These are phyloP conservation scores for Selaginella moellendorffii DNA, from an alignment of 75 land plant species.

Conservation along the genomic window DNA sequence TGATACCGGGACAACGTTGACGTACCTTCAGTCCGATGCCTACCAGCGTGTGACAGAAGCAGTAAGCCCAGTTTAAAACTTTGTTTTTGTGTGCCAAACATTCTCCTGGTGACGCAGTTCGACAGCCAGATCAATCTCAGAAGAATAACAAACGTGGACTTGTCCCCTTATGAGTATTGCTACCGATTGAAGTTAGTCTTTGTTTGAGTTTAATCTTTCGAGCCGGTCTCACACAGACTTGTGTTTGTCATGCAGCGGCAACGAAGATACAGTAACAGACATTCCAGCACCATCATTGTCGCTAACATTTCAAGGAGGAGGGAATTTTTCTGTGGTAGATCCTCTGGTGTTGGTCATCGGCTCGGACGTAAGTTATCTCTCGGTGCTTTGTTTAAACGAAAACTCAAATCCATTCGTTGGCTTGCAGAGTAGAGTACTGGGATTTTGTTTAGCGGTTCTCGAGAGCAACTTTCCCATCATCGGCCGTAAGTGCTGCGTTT, in stretches of 20 bases:
- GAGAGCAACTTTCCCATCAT: constrained; percentile 38
- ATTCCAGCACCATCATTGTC: constrained; percentile 28
- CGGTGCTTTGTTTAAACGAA: neutral
- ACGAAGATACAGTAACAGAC: constrained; percentile 16
- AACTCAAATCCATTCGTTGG: neutral
- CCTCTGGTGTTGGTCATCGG: constrained; percentile 29
- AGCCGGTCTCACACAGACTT: neutral
- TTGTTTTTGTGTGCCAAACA: constrained; percentile 1
- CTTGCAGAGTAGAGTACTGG: constrained; percentile 36
- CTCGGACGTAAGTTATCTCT: constrained; percentile 19
- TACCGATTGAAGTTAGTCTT: constrained; percentile 37
- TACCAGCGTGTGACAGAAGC: constrained; percentile 35
- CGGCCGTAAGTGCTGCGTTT: constrained; percentile 48
- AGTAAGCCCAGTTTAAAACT: constrained; percentile 32
- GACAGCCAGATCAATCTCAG: constrained; percentile 35
- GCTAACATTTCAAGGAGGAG: constrained; percentile 32
- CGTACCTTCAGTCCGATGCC: constrained; percentile 44
- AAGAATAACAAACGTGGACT: constrained; percentile 18
- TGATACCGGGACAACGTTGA: constrained; percentile 80
- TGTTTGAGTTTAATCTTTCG: neutral
- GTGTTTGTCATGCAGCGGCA: neutral
- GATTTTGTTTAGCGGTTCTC: constrained; percentile 59
- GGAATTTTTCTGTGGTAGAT: constrained; percentile 43
- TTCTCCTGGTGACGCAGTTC: constrained; percentile 30
- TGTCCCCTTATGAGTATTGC: constrained; percentile 42